phyloP scores from a whole-genome alignment of 192 early-diverging fungal genomes.

The Backusella mclennaniae region DNA sequence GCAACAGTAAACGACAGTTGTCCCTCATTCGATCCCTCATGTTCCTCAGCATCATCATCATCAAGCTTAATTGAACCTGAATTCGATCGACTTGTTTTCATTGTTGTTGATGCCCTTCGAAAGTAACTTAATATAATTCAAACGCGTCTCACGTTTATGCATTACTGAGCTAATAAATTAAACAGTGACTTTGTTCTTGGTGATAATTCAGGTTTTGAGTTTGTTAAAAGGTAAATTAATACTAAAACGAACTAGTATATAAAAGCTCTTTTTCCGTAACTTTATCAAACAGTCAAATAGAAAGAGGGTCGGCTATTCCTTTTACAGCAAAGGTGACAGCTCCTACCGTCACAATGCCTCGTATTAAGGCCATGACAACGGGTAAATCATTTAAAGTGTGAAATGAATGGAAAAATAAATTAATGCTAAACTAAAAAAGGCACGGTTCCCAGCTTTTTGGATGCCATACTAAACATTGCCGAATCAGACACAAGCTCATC shows the following conservation, averaged over 20 bases:
- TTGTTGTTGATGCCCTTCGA: conserved; percentile 75
- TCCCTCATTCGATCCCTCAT: conserved; percentile 19
- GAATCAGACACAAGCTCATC: conserved; percentile 67
- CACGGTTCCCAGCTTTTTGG: conserved; percentile 77
- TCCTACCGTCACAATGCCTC: conserved; percentile 79
- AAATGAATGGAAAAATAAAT: not conserved
- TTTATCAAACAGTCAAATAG: conserved; percentile 45
- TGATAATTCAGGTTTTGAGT: conserved; percentile 62
- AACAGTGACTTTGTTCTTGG: conserved; percentile 69
- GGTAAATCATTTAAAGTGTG: conserved; percentile 31
- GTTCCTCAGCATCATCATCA: not conserved
- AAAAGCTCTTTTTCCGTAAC: not conserved
- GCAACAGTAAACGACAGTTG: conserved; percentile 39
- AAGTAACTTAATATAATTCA: conserved; percentile 39
- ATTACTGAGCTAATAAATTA: not conserved
- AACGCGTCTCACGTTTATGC: not conserved
- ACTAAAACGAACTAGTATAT: not conserved
- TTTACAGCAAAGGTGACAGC: conserved; percentile 57
- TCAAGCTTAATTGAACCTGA: conserved; percentile 25
- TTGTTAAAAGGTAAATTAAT: conserved; percentile 51
- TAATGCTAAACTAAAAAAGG: conserved; percentile 28
- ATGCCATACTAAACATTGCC: conserved; percentile 80
- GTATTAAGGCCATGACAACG: conserved; percentile 74
- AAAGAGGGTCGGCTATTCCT: conserved; percentile 42
- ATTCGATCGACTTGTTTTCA: conserved; percentile 60